A percentile compares a stretch with the other conserved stretches of the same genome.
phyloP scores from a whole-genome alignment of 352 stramenopile species.

The Globisporangium abappressorium region DNA sequence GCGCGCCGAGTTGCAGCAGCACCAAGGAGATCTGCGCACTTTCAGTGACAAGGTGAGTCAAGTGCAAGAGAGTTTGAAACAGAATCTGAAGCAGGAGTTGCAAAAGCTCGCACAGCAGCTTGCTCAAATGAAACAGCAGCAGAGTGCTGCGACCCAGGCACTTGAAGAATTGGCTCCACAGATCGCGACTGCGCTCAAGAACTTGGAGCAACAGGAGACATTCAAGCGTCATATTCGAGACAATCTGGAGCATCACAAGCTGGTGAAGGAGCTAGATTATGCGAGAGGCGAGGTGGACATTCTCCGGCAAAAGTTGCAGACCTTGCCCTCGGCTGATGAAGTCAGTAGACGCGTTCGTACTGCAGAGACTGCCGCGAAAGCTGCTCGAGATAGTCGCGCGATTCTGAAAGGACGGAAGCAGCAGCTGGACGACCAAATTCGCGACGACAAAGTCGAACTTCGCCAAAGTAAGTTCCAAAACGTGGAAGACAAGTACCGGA shows the following conservation, averaged over 20 bases:
- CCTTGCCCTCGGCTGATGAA: constrained; percentile 45
- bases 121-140: constrained; percentile 37
- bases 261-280: constrained; percentile 47
- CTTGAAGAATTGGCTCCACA: constrained; percentile 50
- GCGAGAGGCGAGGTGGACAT: constrained; percentile 35
- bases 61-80: constrained; percentile 30
- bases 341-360: constrained; percentile 41
- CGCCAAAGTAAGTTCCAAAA: constrained; percentile 81
- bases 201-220: constrained; percentile 47
- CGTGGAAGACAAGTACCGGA: constrained; percentile 92
- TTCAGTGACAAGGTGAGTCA: constrained; percentile 44
- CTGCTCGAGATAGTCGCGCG: constrained; percentile 33
- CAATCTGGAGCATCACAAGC: constrained; percentile 67
- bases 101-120: constrained; percentile 40
- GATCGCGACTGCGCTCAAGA: constrained; percentile 35
- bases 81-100: constrained; percentile 46
- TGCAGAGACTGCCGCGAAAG: constrained; percentile 28
- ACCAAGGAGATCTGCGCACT: constrained; percentile 37
- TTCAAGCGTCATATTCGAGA: constrained; percentile 73
- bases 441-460: constrained; percentile 62
- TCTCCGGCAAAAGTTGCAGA: constrained; percentile 44
- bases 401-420: constrained; percentile 49
- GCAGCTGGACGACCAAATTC: constrained; percentile 51
- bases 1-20: constrained; percentile 36
- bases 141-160: constrained; percentile 31